Evolutionary conservation across 2,329 filamentous ascomycete species (phyloP), one percentile per base, ranked within the genome.

Genomic region (Talaromyces sp.): DNA sequence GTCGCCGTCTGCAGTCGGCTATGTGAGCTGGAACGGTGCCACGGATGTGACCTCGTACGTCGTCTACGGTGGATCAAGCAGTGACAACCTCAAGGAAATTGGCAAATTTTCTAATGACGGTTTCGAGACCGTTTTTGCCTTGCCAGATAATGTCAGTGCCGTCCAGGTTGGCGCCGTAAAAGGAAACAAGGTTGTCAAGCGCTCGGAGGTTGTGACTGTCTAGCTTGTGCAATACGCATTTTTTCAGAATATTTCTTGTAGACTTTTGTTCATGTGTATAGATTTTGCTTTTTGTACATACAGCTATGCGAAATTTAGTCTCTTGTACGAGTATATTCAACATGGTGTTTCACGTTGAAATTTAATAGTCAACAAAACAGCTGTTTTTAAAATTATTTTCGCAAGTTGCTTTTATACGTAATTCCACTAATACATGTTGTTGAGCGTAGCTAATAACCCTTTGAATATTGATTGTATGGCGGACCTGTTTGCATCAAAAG

Each of bases 11-110:
- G 26, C 68, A 0, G 50, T 58, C 19, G 60, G 74, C n/a, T 69
- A 70, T 60, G 75, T 75, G 70, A 75, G 73, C 65, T 75, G 73
- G 73, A 73, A 72, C 52, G 72, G 72, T 9, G 73, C 72, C 5
- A 75, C 73, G 0, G 74, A 75, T 62, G 69, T 74, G 54, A 66
- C 67, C 58, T 68, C 65, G 48, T 75, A 75, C 74, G 70, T 69
- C 19, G 58, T 77, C 3, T 74, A 72, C 51, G 55, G 54, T 29
- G 55, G 48, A 29, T 9, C n/a, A 8, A 50, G 11, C 27, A 41
- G 27, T 17, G 12, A 17, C 19, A 50, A 10, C 17, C 43, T 57
- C 17, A 11, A 48, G 17, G 38, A 26, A 17, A 48, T 57, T 17
- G 55, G 55, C 5, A 19, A 24, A n/a, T 4, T 57, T 11, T 14